Conservation (phyloP, 73 alveolate genomes). For the Paramecium tetraurelia region DNA sequence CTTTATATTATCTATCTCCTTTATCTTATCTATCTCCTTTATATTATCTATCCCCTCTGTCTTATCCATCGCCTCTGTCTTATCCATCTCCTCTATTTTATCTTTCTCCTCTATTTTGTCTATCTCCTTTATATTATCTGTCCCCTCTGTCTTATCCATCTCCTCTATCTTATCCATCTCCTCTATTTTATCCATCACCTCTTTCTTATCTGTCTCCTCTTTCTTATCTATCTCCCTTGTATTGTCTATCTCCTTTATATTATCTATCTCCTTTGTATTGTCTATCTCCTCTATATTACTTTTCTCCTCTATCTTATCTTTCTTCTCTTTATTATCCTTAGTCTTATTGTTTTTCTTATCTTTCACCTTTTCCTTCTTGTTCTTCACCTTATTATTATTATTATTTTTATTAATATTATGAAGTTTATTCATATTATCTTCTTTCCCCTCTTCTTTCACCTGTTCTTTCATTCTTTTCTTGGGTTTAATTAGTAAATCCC, state of each 20-base stretch:
- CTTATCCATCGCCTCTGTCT: background rate
- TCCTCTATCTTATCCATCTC: background rate
- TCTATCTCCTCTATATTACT: background rate
- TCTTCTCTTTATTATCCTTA: background rate
- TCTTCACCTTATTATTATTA: background rate
- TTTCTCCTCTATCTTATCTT: background rate
- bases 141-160: constrained; percentile 5
- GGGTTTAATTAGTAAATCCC: constrained; percentile 16
- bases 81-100: constrained; percentile 11
- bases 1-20: background rate
- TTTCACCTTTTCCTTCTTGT: background rate
- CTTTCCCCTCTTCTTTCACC: background rate
- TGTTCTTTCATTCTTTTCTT: background rate
- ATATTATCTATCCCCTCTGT: background rate
- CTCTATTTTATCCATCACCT: background rate
- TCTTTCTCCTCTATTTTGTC: background rate
- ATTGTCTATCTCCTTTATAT: background rate
- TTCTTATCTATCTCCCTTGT: background rate
- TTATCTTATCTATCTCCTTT: background rate
- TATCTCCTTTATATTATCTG: background rate
- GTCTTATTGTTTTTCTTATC: background rate
- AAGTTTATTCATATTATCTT: background rate
- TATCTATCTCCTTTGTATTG: background rate
- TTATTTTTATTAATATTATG: background rate
- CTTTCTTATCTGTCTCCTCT: background rate